These are phyloP conservation scores for Colletotrichum trifolii DNA, from an alignment of 2,329 filamentous ascomycete species.

Conservation along the genomic window DNA sequence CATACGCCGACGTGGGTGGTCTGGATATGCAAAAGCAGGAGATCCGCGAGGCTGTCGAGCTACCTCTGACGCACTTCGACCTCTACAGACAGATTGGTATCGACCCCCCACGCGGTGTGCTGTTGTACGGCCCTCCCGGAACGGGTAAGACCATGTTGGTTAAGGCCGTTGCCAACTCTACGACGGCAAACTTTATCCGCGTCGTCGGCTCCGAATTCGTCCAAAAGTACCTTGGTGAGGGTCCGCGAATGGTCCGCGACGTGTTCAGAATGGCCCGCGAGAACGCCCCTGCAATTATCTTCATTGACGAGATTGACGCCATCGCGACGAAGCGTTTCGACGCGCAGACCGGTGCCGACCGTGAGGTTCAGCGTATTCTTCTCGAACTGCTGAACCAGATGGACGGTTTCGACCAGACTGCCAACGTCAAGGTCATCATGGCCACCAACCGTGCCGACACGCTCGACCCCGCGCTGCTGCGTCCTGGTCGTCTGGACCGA, in stretches of 20 bases:
- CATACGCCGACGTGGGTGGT: conserved; percentile 96
- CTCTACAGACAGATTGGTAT: conserved; percentile 99
- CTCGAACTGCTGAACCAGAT: conserved; percentile 99
- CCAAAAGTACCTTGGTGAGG: conserved; percentile 92
- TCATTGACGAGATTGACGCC: conserved; percentile 99
- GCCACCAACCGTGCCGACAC: conserved; percentile 98
- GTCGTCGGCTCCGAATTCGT: conserved; percentile 94
- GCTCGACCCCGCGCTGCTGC: conserved; percentile 91
- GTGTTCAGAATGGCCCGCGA: conserved; percentile 99
- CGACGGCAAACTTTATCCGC: conserved; percentile 91
- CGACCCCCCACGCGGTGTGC: conserved; percentile 93
- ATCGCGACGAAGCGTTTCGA: conserved; percentile 99
- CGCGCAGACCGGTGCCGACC: conserved; percentile 95
- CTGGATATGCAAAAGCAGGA: conserved; percentile 99
- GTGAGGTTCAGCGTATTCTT: conserved; percentile 98
- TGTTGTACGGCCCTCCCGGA: conserved; percentile 76
- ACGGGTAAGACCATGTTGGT: conserved; percentile 91
- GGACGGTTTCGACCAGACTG: conserved; percentile 99
- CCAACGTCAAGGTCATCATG: conserved; percentile 99
- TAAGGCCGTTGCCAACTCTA: conserved; percentile 92
- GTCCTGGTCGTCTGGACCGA: conserved; percentile 93
- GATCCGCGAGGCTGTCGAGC: conserved; percentile 96
- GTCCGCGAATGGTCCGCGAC: conserved; percentile 97
- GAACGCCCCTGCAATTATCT: conserved; percentile 98
- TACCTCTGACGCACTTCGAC: conserved; percentile 97